Evolutionary conservation across 2,329 filamentous ascomycete species (phyloP).

Genomic region (Kalaharituber pfeilii): DNA sequence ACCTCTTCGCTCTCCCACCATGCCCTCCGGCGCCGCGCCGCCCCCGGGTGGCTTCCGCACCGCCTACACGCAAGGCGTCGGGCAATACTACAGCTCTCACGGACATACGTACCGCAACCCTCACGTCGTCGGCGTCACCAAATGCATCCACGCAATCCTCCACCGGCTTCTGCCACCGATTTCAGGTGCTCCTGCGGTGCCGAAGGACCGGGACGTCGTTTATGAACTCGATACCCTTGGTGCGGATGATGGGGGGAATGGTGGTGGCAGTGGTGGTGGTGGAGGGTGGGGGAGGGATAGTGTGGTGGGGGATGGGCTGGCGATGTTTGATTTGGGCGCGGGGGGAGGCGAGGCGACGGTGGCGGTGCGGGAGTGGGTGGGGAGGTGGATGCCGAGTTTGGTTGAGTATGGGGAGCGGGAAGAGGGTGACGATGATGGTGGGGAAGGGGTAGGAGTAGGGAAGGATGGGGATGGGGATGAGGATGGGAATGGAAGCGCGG

Average conservation of each 20-base stretch:
- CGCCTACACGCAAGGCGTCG: neutral
- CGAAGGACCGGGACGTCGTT: neutral
- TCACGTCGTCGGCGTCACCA: neutral
- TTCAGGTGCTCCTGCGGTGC: neutral
- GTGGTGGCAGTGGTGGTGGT: neutral
- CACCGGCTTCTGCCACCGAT: neutral
- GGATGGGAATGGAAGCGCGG: neutral
- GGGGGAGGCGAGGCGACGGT: neutral
- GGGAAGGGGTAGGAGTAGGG: neutral
- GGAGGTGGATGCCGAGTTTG: neutral
- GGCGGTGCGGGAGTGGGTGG: neutral
- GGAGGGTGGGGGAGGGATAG: neutral
- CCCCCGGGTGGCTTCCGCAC: neutral
- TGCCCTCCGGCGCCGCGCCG: no score
- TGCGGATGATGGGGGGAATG: neutral
- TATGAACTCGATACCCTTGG: neutral
- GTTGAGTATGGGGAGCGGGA: no score
- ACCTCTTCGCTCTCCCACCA: neutral
- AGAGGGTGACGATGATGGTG: neutral
- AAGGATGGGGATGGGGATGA: neutral
- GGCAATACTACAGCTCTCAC: neutral
- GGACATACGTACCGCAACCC: neutral
- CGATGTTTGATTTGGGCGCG: neutral
- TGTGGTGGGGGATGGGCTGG: neutral
- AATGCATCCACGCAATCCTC: constrained; percentile 2